These are phyloP conservation scores for Blastocystis sp. DNA, from an alignment of 352 stramenopile species.

Conservation along the genomic window DNA sequence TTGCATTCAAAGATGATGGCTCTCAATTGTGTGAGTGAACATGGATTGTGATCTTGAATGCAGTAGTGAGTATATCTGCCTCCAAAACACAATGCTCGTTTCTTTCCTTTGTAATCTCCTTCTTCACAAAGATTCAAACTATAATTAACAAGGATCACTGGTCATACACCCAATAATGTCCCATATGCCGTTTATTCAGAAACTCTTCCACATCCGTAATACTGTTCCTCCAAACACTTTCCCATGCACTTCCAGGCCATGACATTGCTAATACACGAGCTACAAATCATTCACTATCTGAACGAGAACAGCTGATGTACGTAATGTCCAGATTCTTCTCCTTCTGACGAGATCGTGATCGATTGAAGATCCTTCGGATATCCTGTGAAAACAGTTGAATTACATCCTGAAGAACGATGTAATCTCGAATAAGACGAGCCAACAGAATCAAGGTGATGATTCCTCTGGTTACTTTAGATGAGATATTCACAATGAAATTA, in stretches of 20 bases:
- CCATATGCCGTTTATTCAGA: slow-evolving; percentile 40
- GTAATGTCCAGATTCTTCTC: slow-evolving; percentile 62
- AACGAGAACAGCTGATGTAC: slow-evolving; percentile 25
- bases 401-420: not conserved
- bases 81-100: slow-evolving; percentile 1
- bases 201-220: slow-evolving; percentile 62
- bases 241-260: slow-evolving; percentile 26
- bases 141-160: not conserved
- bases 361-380: slow-evolving; percentile 48
- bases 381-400: slow-evolving; percentile 56
- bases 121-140: slow-evolving; percentile 62
- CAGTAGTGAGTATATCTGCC: slow-evolving; percentile 52
- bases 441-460: slow-evolving; percentile 17
- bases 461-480: not conserved
- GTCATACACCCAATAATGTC: slow-evolving; percentile 58
- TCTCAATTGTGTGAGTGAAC: slow-evolving; percentile 26
- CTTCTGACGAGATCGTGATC: slow-evolving; percentile 33
- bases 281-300: not conserved
- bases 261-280: slow-evolving; percentile 62
- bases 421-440: slow-evolving; percentile 1
- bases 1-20: slow-evolving; percentile 34
- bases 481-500: not conserved
- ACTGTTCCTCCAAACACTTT: slow-evolving; percentile 54
- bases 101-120: slow-evolving; percentile 42
- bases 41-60: slow-evolving; percentile 58